These are phyloP conservation scores for Volvox africanus DNA, from an alignment of 139 green algal genomes.

Conservation along the genomic window DNA sequence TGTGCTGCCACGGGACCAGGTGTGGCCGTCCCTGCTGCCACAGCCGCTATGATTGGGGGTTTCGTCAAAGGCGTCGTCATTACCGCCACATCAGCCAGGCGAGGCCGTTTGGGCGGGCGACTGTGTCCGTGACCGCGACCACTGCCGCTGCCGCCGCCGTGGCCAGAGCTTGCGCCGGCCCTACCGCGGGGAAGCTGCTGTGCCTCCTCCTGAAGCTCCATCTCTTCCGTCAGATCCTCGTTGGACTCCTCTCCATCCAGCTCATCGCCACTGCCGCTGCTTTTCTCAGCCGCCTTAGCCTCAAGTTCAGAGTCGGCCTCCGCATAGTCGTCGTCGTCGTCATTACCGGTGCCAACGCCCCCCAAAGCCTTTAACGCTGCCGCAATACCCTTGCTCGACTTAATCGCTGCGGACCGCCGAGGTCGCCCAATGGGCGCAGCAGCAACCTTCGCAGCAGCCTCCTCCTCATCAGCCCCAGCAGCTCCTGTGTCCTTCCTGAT, in stretches of 20 bases:
- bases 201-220: not conserved
- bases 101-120: not conserved
- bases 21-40: not conserved
- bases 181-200: not conserved
- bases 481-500: not conserved
- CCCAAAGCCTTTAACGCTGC: not conserved
- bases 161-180: not conserved
- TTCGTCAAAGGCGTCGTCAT: too few relatives aligned
- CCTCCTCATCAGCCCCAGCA: not conserved
- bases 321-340: not conserved
- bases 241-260: not conserved
- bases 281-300: not conserved
- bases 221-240: not conserved
- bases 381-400: not conserved
- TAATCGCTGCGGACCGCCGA: not conserved
- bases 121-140: not conserved
- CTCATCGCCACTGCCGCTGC: not conserved
- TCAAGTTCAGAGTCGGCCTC: not conserved
- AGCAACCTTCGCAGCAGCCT: not conserved
- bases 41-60: too few relatives aligned
- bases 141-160: not conserved
- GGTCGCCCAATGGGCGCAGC: not conserved
- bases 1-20: too few relatives aligned
- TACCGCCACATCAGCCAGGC: not conserved
- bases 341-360: not conserved